phyloP scores from a whole-genome alignment of 768 basidiomycete genomes.

The Symmetrospora coprosmae region DNA sequence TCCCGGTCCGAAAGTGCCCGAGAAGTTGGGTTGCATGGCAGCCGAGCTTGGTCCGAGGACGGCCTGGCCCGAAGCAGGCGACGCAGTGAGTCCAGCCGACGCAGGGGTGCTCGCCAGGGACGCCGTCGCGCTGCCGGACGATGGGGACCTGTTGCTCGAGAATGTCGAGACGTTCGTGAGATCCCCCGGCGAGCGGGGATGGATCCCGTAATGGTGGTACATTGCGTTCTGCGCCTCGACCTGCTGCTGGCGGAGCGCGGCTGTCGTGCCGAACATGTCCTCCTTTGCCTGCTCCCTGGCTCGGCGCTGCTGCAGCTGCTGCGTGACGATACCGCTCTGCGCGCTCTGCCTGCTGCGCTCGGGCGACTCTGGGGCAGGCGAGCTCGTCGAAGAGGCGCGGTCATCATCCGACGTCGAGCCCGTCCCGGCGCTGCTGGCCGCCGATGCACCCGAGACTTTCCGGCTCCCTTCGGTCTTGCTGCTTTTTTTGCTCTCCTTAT shows the following conservation, averaged over 20 bases:
- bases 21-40: not conserved
- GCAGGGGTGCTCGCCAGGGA: not conserved
- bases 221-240: slow-evolving; percentile 33
- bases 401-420: slow-evolving; percentile 32
- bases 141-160: not conserved
- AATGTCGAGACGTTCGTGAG: slow-evolving; percentile 30
- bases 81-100: slow-evolving; percentile 20
- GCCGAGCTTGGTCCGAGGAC: slow-evolving; percentile 9
- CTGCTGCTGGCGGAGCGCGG: slow-evolving; percentile 31
- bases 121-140: not conserved
- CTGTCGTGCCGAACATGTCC: slow-evolving; percentile 9
- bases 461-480: slow-evolving; percentile 28
- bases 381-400: not conserved
- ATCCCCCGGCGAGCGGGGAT: slow-evolving; percentile 29
- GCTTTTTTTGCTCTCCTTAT: slow-evolving; percentile 26
- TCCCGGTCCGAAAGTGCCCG: not conserved
- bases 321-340: not conserved
- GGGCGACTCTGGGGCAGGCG: slow-evolving; percentile 8
- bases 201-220: slow-evolving; percentile 32
- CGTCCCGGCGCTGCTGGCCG: not conserved
- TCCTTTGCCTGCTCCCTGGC: slow-evolving; percentile 3
- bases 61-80: slow-evolving; percentile 4
- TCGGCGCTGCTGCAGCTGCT: slow-evolving; percentile 6
- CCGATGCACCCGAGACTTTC: not conserved
- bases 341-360: not conserved